Conservation (phyloP, 495 filamentous ascomycete species). For the Aspergillus hancockii region DNA sequence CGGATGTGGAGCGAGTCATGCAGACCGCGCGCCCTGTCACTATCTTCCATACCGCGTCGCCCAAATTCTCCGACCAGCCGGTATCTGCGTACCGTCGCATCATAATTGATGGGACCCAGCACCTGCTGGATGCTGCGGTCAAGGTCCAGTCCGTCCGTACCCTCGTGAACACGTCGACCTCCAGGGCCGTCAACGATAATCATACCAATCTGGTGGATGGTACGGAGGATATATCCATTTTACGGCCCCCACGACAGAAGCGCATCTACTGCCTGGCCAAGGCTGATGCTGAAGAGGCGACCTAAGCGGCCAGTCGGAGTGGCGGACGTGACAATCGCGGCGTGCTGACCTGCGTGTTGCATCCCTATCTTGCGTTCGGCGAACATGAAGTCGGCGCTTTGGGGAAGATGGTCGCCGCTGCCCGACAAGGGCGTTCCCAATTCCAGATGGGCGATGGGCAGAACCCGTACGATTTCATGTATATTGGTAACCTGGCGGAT, state of each 20-base stretch:
- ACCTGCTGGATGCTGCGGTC: conserved; percentile 3
- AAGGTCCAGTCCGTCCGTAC: conserved; percentile 5
- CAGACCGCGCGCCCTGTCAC: conserved; percentile 5
- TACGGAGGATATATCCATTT: conserved; percentile 9
- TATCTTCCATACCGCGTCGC: conserved; percentile 17
- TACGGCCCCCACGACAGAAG: conserved; percentile 11
- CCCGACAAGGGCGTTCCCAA: not conserved
- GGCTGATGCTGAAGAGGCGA: conserved; percentile 14
- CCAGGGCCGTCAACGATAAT: conserved; percentile 16
- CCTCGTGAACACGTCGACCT: conserved; percentile 14
- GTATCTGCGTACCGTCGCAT: conserved; percentile 6
- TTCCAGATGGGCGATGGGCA: conserved; percentile 15
- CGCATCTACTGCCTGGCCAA: conserved; percentile 17
- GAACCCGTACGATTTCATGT: conserved; percentile 16
- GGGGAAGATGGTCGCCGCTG: conserved; percentile 14
- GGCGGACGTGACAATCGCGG: not conserved
- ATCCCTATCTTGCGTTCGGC: conserved; percentile 8
- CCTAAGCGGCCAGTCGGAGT: conserved; percentile 12
- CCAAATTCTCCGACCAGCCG: conserved; percentile 14
- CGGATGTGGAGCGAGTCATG: conserved; percentile 11
- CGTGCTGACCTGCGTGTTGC: conserved; percentile 10
- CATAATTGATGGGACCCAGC: conserved; percentile 7
- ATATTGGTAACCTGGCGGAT: conserved; percentile 12
- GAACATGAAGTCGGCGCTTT: conserved; percentile 10
- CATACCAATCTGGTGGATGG: conserved; percentile 12